Evolutionary conservation across 805 yeast species (phyloP), one percentile per base, ranked within the genome.

Genomic region (Scheffersomyces lignosus): DNA sequence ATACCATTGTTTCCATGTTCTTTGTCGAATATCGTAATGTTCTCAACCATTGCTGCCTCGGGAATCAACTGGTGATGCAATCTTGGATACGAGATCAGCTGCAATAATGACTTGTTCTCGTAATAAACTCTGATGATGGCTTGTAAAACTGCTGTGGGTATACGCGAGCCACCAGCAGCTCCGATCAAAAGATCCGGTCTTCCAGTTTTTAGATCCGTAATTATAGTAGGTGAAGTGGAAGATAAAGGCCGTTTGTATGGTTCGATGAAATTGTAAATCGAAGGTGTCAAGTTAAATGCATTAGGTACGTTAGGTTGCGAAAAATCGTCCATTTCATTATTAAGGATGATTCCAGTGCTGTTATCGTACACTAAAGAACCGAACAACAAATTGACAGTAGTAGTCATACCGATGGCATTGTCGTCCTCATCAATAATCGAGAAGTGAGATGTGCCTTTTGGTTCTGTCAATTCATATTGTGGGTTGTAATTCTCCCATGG

Each of bases 241-340:
- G 95, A 84, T 29, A 91, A 66, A 2, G 99, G 98, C 43, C 98
- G 70, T 49, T 83, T 85, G 41, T 62, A 73, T 0, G 96, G 95
- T 31, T 68, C 72, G 18, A 89, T 77, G 52, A 77, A 86, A 58
- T 91, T 91, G 68, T 75, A 86, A 14, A 78, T 66, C 0, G 96
- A 87, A 0, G 99, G 96, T 7, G 78, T 75, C 33, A 91, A 73
- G 17, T 82, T 84, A 61, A 89, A 91, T 12, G 88, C 83, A 59
- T 91, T 91, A 13, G 75, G 68, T 5, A 72, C 64, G 12, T 75
- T 69, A 1, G 93, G 89, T 22, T 77, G 69, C 6, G 96, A 83
- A 53, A 91, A 91, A 56, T 91, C 98, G 60, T 91, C 97, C 96
- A 91, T 90, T 59, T 91, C 88, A 49, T 87, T 80, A 63, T 91